A percentile compares a stretch with the other conserved stretches of the same genome.
Evolutionary conservation across 1,139 yeast genomes (phyloP).

Genomic region (Pneumocystis oryctolagi): DNA sequence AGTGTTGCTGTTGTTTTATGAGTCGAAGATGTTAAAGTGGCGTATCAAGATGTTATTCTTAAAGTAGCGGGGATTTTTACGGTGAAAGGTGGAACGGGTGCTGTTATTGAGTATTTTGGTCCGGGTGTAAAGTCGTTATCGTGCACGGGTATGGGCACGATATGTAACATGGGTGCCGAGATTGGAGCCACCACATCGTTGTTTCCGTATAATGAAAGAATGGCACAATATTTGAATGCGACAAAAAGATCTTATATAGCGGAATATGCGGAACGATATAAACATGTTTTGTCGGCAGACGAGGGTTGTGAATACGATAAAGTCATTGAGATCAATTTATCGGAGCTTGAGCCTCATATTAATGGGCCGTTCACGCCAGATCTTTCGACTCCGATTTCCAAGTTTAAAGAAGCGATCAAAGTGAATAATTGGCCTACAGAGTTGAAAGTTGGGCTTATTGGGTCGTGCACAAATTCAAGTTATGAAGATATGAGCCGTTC

Average conservation of each 20-base stretch:
- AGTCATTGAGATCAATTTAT: conserved; percentile 84
- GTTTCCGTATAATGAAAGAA: conserved; percentile 89
- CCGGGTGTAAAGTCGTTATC: conserved; percentile 91
- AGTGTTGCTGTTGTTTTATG: neutral
- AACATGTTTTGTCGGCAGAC: conserved; percentile 77
- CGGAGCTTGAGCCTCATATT: conserved; percentile 90
- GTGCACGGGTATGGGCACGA: conserved; percentile 99
- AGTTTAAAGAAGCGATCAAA: conserved; percentile 76
- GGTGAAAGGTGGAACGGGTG: conserved; percentile 98
- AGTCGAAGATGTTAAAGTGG: neutral
- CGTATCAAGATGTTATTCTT: conserved; percentile 55
- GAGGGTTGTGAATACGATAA: conserved; percentile 93
- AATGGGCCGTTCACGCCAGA: conserved; percentile 99
- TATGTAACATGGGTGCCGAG: conserved; percentile 99
- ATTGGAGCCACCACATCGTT: conserved; percentile 98
- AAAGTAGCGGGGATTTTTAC: conserved; percentile 94
- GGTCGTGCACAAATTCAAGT: conserved; percentile 98
- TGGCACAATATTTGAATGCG: conserved; percentile 77
- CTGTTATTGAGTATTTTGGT: conserved; percentile 94
- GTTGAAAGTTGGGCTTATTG: conserved; percentile 90
- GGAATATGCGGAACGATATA: conserved; percentile 47
- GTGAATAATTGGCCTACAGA: conserved; percentile 89
- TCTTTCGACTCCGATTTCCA: conserved; percentile 91
- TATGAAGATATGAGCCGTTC: conserved; percentile 98
- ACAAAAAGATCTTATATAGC: conserved; percentile 77